These are phyloP conservation scores for Kockiozyma suomiensis DNA, from an alignment of 805 yeast genomes.

Conservation along the genomic window DNA sequence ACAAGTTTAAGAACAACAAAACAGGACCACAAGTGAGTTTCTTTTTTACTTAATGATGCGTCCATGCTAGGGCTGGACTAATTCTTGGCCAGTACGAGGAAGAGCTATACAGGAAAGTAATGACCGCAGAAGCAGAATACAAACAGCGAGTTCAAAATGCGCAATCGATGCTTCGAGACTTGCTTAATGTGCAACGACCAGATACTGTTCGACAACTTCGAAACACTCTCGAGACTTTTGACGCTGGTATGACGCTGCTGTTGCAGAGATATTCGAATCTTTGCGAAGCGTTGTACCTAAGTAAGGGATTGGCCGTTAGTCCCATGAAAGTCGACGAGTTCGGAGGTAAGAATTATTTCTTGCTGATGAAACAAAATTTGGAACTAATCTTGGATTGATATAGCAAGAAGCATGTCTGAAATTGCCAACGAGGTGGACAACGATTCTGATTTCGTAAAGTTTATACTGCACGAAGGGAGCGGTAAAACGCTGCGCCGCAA, in stretches of 20 bases:
- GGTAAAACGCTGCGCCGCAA: slow-evolving; percentile 40
- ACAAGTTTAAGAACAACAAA: slow-evolving; percentile 70
- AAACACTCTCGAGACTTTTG: slow-evolving; percentile 80
- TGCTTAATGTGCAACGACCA: slow-evolving; percentile 76
- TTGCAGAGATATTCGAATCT: slow-evolving; percentile 83
- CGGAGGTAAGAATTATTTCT: slow-evolving; percentile 3
- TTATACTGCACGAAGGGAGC: slow-evolving; percentile 51
- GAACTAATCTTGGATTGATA: slow-evolving; percentile 35
- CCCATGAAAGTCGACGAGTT: slow-evolving; percentile 56
- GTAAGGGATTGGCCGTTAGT: slow-evolving; percentile 77
- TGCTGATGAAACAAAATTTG: no score
- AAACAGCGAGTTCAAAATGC: slow-evolving; percentile 73
- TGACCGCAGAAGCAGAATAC: slow-evolving; percentile 83
- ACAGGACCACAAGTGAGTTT: slow-evolving; percentile 60
- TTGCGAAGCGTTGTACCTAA: slow-evolving; percentile 79
- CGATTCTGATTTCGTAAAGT: slow-evolving; percentile 78
- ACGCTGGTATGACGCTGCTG: slow-evolving; percentile 86
- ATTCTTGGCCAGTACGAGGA: slow-evolving; percentile 63
- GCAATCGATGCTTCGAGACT: slow-evolving; percentile 71
- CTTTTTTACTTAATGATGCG: no score
- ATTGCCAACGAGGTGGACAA: slow-evolving; percentile 78
- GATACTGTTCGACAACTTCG: slow-evolving; percentile 68
- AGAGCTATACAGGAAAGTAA: slow-evolving; percentile 77
- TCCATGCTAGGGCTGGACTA: not conserved
- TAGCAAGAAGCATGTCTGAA: slow-evolving; percentile 68